Evolutionary conservation across 1,284 basidiomycete species (phyloP), one percentile per base, ranked within the genome.

Genomic region (Malassezia caprae): DNA sequence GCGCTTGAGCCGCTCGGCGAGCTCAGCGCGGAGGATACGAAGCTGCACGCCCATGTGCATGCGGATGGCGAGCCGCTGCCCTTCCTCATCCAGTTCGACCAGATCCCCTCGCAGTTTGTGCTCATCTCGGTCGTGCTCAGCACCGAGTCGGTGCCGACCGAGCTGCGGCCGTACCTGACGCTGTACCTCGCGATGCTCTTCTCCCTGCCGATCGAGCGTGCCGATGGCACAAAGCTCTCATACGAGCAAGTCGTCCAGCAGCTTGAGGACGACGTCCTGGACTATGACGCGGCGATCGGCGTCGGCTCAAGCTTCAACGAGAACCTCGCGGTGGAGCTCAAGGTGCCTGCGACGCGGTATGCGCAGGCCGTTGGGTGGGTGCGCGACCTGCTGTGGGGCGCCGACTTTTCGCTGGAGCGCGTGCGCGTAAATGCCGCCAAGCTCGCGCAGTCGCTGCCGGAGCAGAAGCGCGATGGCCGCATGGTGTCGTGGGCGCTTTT

Each of bases 221-320:
- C 82, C 19, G 79, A 82, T 57, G 90, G 90, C 2, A 82, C 84
- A 58, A 76, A 77, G 28, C 77, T 98, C 40, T 78, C 80, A 3
- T 88, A 91, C 69, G 93, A 96, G 76, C 82, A 94, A 57, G 91
- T 96, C 21, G 83, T 96, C 60, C 84, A 91, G 75, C 82, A 83
- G 58, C 82, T 99, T 1, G 90, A 96, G 72, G 82, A 89, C 66
- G 84, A 94, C 65, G 96, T 93, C 0, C 87, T 98, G 24, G 83
- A 82, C 4, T 93, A 96, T 72, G 85, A 87, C 52, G 82, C 81
- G 45, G 79, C 80, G 41, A 79, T 90, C 6, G 88, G 89, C n/a
- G 76, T 84, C 44, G 67, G 67, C 28, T 79, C 80, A 26, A 80
- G 80, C 61, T 78, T 80, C 39, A 90, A 93, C 72, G 79, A 84